Percentiles rank a stretch among this genome's conserved stretches.
Conservation (phyloP, 768 basidiomycete species). For the Porphyrellus cyaneotinctus region DNA sequence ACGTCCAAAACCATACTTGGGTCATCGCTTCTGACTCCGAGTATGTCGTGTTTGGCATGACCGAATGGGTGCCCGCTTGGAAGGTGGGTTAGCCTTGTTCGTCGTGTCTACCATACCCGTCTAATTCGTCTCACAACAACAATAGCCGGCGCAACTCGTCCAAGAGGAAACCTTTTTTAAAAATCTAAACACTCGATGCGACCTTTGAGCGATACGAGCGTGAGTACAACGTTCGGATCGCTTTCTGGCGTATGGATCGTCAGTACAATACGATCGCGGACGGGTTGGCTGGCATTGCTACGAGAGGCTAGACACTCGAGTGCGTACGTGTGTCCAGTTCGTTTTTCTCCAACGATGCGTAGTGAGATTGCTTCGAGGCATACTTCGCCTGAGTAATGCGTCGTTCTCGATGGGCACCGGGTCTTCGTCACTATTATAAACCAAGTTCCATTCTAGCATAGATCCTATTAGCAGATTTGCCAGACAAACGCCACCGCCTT, state of each 20-base stretch:
- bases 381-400: background rate
- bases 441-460: background rate
- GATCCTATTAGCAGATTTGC: background rate
- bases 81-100: background rate
- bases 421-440: background rate
- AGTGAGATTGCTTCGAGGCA: background rate
- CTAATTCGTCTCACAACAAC: background rate
- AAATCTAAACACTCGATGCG: constrained; percentile 2
- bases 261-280: background rate
- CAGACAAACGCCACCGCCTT: no score
- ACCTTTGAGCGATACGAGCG: background rate
- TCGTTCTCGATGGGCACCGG: background rate
- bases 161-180: background rate
- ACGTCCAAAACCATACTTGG: background rate
- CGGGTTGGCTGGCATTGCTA: background rate
- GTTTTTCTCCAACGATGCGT: background rate
- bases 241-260: constrained; percentile 1
- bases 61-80: constrained; percentile 1
- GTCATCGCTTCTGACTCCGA: background rate
- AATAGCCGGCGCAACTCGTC: background rate
- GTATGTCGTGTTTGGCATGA: constrained; percentile 2
- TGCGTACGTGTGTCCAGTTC: background rate
- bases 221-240: background rate
- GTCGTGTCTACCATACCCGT: background rate
- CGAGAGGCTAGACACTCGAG: background rate